These are phyloP conservation scores for Maudiozyma saulgeensis DNA, from an alignment of 805 yeast species.

Conservation along the genomic window DNA sequence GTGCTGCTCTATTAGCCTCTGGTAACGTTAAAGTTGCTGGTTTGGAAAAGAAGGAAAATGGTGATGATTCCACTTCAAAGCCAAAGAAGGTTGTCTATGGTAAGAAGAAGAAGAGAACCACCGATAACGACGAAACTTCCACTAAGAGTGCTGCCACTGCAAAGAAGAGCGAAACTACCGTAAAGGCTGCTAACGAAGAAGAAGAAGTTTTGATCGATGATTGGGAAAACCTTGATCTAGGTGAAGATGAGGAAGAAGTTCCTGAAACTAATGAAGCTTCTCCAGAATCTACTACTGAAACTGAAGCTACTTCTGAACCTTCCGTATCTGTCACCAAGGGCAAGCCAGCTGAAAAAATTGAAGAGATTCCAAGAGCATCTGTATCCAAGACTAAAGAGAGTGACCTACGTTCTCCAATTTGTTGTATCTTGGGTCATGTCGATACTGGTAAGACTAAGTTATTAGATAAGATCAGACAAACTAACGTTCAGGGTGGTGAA, in stretches of 20 bases:
- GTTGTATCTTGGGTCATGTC: constrained; percentile 98
- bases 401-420: constrained; percentile 93
- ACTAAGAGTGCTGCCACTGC: constrained; percentile 21
- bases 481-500: constrained; percentile 99
- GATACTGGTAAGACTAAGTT: constrained; percentile 99
- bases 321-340: constrained; percentile 18
- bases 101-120: constrained; percentile 53
- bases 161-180: constrained; percentile 16
- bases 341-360: constrained; percentile 24
- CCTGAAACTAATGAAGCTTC: constrained; percentile 16
- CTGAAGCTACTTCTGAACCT: constrained; percentile 5
- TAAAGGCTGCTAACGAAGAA: constrained; percentile 28
- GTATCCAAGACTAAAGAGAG: constrained; percentile 24
- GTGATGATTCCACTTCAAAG: constrained; percentile 33
- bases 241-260: constrained; percentile 38
- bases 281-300: constrained; percentile 16
- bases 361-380: constrained; percentile 14
- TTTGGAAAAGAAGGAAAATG: constrained; percentile 33
- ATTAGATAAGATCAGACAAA: constrained; percentile 94
- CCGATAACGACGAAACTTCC: constrained; percentile 18
- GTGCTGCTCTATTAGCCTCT: constrained; percentile 69
- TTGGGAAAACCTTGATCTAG: constrained; percentile 70
- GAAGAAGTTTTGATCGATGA: constrained; percentile 66
- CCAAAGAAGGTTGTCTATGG: constrained; percentile 64
- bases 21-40: constrained; percentile 72